Evolutionary conservation across 768 basidiomycete genomes (phyloP), one percentile per base, ranked within the genome.

Genomic region (Leccinum longicurvipes): DNA sequence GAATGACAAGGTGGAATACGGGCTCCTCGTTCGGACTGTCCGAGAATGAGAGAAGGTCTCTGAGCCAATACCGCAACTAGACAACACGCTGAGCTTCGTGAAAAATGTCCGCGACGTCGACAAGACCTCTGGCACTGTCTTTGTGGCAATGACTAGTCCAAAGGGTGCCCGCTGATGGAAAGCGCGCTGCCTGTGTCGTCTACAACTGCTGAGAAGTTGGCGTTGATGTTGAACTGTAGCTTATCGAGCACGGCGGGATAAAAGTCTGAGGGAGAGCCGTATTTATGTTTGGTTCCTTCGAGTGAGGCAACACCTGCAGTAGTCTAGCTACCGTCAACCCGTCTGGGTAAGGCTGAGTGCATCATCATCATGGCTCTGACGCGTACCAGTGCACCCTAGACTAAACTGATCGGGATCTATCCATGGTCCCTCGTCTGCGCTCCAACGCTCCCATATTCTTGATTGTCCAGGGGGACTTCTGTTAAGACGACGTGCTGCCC

Each of bases 341-440:
- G 15, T 32, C 14, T 14, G 53, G 6, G 21, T n/a, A 34, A 7
- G 9, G 28, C 24, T 25, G 8, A 1, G 19, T 15, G 24, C 5
- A 25, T 15, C 5, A 25, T 15, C 19, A 19, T 32, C 15, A 15
- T 15, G 32, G 1, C 32, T 32, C 32, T 15, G 32, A 15, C 14
- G 14, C 31, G 31, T 32, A 14, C 6, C 32, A 32, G 32, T 32
- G 15, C 32, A 32, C 32, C 47, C 50, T 5, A 83, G 64, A 9
- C 79, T 79, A 63, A 87, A 91, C 23, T 58, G 59, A 3, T 60
- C 65, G 0, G 91, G 87, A 27, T 84, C 77, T 3, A 94, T 81
- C 60, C 87, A 91, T 4, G 89, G 4, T 90, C 91, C 93, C 92
- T 94, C 0, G 91, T 94, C 72, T 93, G 92, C 29, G 90, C 85